Conservation (phyloP, 2,329 filamentous ascomycete species). For the Exutisphaerella laricina region DNA sequence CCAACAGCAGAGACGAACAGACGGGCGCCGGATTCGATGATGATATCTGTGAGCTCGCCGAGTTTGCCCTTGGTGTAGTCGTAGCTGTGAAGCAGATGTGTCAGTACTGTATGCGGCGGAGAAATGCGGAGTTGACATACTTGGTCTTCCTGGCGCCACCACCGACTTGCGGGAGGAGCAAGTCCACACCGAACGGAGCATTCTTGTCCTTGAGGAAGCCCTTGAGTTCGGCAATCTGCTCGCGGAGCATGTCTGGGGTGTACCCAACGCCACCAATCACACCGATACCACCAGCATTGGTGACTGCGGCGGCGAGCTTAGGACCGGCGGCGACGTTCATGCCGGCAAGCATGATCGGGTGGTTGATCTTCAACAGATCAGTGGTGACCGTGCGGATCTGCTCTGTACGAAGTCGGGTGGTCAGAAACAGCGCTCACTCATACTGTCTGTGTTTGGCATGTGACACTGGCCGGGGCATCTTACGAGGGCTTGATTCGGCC, state of each 20-base stretch:
- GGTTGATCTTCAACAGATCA: slow-evolving; percentile 96
- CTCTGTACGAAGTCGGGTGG: slow-evolving; percentile 55
- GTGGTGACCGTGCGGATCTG: slow-evolving; percentile 86
- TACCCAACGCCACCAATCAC: slow-evolving; percentile 95
- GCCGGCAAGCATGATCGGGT: slow-evolving; percentile 89
- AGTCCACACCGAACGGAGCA: slow-evolving; percentile 89
- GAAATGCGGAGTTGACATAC: slow-evolving; percentile 39
- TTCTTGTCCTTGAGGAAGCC: slow-evolving; percentile 81
- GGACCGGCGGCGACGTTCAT: slow-evolving; percentile 99
- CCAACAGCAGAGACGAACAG: slow-evolving; percentile 97
- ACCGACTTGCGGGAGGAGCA: slow-evolving; percentile 89
- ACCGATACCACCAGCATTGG: slow-evolving; percentile 92
- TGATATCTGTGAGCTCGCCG: slow-evolving; percentile 78
- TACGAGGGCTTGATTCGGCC: slow-evolving; percentile 58
- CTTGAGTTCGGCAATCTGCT: slow-evolving; percentile 95
- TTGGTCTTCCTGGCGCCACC: slow-evolving; percentile 94
- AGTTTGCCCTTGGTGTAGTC: slow-evolving; percentile 99
- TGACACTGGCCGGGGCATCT: slow-evolving; percentile 34
- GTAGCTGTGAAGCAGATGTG: slow-evolving; percentile 57
- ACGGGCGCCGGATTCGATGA: slow-evolving; percentile 85
- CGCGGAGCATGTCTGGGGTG: slow-evolving; percentile 92
- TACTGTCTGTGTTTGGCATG: slow-evolving; percentile 29
- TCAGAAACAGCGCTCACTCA: slow-evolving; percentile 1
- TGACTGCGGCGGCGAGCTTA: slow-evolving; percentile 91
- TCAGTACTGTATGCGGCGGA: not conserved